Evolutionary conservation across 75 land plant genomes (phyloP).

Genomic region (Isoetes taiwanensis): DNA sequence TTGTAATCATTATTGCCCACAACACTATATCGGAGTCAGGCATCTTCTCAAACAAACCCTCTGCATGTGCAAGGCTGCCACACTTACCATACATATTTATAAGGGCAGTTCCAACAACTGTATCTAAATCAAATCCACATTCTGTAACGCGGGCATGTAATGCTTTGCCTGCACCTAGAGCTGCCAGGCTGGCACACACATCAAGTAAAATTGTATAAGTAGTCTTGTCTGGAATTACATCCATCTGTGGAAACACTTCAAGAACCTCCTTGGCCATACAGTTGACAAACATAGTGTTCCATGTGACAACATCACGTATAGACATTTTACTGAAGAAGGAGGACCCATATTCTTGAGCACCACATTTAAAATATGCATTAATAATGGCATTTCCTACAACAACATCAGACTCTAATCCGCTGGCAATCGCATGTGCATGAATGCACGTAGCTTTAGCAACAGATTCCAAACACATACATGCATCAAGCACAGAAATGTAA

Average conservation of each 20-base stretch:
- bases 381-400: no score
- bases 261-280: no score
- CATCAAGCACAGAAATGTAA: constrained; percentile 38
- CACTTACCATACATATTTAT: neutral
- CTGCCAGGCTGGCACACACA: neutral
- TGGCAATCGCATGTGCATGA: no score
- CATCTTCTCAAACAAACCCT: neutral
- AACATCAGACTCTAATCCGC: no score
- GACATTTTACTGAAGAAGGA: no score
- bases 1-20: neutral
- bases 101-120: neutral
- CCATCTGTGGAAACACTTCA: no score
- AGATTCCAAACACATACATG: no score
- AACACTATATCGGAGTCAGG: neutral
- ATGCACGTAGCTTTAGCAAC: no score
- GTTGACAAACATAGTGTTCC: no score
- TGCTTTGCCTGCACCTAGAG: neutral
- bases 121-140: neutral
- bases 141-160: neutral
- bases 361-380: no score
- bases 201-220: neutral
- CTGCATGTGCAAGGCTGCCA: neutral
- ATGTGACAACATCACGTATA: no score
- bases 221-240: neutral
- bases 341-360: no score